A percentile compares a stretch with the other conserved stretches of the same genome.
phyloP scores from a whole-genome alignment of 192 early-diverging fungal species.

The Martensiomyces pterosporus region DNA sequence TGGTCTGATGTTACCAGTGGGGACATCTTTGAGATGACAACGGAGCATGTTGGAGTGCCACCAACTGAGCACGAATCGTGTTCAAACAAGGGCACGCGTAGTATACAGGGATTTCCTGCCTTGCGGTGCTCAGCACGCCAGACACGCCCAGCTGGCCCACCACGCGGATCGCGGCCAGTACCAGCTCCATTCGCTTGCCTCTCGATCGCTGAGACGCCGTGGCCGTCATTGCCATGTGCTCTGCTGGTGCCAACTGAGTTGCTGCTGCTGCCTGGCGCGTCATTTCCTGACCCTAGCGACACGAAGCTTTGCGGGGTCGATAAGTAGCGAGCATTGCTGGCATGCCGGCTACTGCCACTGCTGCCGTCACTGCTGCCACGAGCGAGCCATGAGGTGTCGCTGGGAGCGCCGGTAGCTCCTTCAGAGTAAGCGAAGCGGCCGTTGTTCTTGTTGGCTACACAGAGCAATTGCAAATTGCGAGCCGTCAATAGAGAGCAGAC shows the following conservation, averaged over 20 bases:
- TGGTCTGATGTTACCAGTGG: conserved; percentile 41
- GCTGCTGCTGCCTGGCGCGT: not conserved
- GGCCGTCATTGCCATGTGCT: not conserved
- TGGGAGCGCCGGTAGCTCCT: too few species aligned
- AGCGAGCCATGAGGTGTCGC: too few species aligned
- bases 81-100: conserved; percentile 37
- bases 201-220: not conserved
- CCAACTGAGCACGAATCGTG: conserved; percentile 26
- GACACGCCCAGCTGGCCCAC: conserved; percentile 8
- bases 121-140: conserved; percentile 22
- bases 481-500: too few species aligned
- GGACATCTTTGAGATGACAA: conserved; percentile 39
- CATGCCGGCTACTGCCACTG: not conserved
- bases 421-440: too few species aligned
- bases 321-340: too few species aligned
- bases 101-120: conserved; percentile 3
- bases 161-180: conserved; percentile 24
- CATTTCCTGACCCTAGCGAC: conserved; percentile 16
- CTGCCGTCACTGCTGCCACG: conserved; percentile 2
- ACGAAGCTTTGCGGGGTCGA: conserved; percentile 26
- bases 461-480: not conserved
- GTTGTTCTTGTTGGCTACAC: too few species aligned
- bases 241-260: conserved; percentile 1
- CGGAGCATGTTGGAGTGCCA: conserved; percentile 7
- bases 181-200: not conserved